Conservation (phyloP, 768 basidiomycete species). For the Lactarius indigo region DNA sequence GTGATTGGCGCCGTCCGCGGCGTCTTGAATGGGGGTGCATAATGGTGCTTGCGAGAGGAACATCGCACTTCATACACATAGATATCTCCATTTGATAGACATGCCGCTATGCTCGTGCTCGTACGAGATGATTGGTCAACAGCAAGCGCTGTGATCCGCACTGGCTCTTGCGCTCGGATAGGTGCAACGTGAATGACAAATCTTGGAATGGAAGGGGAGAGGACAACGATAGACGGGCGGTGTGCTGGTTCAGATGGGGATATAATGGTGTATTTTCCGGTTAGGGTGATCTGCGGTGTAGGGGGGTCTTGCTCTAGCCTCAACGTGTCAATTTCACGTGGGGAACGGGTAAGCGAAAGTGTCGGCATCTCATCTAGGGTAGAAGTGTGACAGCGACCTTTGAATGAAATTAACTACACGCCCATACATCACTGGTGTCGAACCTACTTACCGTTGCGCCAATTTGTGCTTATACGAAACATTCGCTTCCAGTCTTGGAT, state of each 20-base stretch:
- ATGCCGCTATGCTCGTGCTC: constrained; percentile 43
- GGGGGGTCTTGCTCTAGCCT: constrained; percentile 18
- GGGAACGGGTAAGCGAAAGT: not conserved
- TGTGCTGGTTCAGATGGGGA: constrained; percentile 39
- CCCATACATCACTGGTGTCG: constrained; percentile 8
- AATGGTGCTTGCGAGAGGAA: constrained; percentile 41
- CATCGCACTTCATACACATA: constrained; percentile 52
- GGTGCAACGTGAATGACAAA: constrained; percentile 47
- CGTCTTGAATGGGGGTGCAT: constrained; percentile 43
- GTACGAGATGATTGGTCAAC: constrained; percentile 70
- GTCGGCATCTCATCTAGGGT: constrained; percentile 8
- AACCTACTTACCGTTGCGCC: constrained; percentile 61
- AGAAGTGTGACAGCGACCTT: constrained; percentile 55
- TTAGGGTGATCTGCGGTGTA: constrained; percentile 18
- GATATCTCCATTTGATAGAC: constrained; percentile 70
- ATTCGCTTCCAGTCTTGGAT: constrained; percentile 79
- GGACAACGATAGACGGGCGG: constrained; percentile 57
- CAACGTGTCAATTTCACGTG: not conserved
- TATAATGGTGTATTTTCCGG: constrained; percentile 20
- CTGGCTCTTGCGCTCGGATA: constrained; percentile 30
- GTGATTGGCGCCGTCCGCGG: constrained; percentile 46
- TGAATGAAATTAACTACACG: not conserved
- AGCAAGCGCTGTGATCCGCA: constrained; percentile 59
- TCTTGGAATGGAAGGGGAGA: constrained; percentile 33
- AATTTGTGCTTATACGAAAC: constrained; percentile 81